These are phyloP conservation scores for Yamadazyma buinensis DNA, from an alignment of 1,139 yeast genomes.

Conservation along the genomic window DNA sequence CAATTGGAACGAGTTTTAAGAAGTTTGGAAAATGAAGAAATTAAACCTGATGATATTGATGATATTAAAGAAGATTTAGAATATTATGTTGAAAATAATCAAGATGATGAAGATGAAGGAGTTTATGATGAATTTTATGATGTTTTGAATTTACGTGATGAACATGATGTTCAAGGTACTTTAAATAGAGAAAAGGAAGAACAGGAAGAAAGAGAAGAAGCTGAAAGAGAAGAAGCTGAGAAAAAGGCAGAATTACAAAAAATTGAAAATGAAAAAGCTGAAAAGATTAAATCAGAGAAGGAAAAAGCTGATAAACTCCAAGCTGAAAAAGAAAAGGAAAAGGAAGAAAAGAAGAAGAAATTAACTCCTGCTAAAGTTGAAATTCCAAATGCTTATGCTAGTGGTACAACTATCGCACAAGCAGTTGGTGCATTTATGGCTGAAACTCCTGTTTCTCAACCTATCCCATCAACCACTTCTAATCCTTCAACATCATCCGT, in stretches of 20 bases:
- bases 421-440: constrained; percentile 9
- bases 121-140: constrained; percentile 95
- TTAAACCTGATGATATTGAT: constrained; percentile 79
- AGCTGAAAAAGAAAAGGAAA: constrained; percentile 6
- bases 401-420: constrained; percentile 17
- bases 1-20: constrained; percentile 77
- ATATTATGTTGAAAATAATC: constrained; percentile 92
- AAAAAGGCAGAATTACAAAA: constrained; percentile 6
- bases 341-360: constrained; percentile 4
- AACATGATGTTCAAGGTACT: constrained; percentile 26
- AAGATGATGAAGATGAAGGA: constrained; percentile 92
- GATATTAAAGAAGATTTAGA: constrained; percentile 86
- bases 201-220: constrained; percentile 12
- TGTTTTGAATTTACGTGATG: constrained; percentile 72
- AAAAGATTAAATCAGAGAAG: constrained; percentile 5
- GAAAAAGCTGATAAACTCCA: constrained; percentile 7
- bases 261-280: constrained; percentile 5
- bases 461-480: neutral
- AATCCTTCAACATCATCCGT: neutral
- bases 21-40: constrained; percentile 74
- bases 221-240: constrained; percentile 5
- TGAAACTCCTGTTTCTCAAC: neutral
- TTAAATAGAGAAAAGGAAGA: constrained; percentile 8
- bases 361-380: constrained; percentile 8
- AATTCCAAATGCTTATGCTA: constrained; percentile 13